Conservation (phyloP, 2,329 filamentous ascomycete genomes). For the Aspergillus sp. region DNA sequence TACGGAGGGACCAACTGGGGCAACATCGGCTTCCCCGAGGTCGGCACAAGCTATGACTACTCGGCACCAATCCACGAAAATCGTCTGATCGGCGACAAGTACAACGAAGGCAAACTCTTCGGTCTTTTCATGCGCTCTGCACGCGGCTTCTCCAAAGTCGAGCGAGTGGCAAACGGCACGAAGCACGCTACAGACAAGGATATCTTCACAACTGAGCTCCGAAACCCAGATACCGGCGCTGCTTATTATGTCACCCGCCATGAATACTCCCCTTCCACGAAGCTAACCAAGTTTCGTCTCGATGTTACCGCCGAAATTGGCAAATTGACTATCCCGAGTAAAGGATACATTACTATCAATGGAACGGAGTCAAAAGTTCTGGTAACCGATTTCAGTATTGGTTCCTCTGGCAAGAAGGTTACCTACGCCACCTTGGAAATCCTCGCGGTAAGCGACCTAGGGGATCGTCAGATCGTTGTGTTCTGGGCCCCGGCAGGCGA, state of each 20-base stretch:
- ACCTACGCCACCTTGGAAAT: conserved; percentile 44
- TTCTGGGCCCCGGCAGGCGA: conserved; percentile 35
- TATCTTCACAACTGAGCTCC: conserved; percentile 54
- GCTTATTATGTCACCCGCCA: conserved; percentile 55
- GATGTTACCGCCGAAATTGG: conserved; percentile 51
- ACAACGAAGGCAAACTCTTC: conserved; percentile 56
- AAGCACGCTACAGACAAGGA: conserved; percentile 42
- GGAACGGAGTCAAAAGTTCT: no score
- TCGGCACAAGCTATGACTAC: conserved; percentile 50
- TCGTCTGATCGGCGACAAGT: conserved; percentile 52
- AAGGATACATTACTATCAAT: conserved; percentile 23
- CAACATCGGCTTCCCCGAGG: conserved; percentile 50
- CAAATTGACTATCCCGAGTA: conserved; percentile 18
- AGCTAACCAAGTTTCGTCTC: conserved; percentile 48
- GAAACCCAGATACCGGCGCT: conserved; percentile 51
- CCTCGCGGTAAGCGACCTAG: no score
- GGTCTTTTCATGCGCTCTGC: conserved; percentile 56
- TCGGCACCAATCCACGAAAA: conserved; percentile 55
- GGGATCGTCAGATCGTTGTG: conserved; percentile 40
- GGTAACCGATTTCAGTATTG: conserved; percentile 49
- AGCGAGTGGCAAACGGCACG: conserved; percentile 58
- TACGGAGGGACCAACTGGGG: conserved; percentile 60
- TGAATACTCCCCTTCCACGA: conserved; percentile 44
- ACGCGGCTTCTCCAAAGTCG: conserved; percentile 50
- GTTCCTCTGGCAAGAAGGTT: conserved; percentile 53